These are phyloP conservation scores for Cicer yamashitae DNA, from an alignment of 306 rosid genomes.

Conservation along the genomic window DNA sequence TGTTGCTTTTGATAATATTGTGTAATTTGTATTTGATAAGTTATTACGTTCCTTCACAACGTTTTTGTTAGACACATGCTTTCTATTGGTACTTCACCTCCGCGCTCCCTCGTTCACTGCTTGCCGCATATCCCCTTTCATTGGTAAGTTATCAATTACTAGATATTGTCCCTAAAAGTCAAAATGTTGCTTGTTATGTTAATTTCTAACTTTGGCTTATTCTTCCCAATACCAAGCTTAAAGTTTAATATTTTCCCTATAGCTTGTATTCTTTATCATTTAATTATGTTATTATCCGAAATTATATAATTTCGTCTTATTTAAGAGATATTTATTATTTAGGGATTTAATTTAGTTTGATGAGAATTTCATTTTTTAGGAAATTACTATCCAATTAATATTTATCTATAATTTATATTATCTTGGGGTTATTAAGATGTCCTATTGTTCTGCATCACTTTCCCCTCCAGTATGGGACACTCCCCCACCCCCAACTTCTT, in stretches of 20 bases:
- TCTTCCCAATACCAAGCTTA: conserved; percentile 15
- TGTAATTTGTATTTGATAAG: conserved; percentile 24
- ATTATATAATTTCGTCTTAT: too few relatives aligned
- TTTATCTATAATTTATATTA: background rate
- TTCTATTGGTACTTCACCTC: conserved; percentile 95
- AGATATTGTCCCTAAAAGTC: conserved; percentile 29
- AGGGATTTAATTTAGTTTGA: too few relatives aligned
- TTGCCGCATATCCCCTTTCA: conserved; percentile 93
- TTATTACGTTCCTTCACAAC: conserved; percentile 56
- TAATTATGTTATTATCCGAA: too few relatives aligned
- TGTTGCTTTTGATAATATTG: conserved; percentile 26
- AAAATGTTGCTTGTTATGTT: background rate
- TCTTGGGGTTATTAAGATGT: conserved; percentile 3
- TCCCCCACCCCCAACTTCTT: conserved; percentile 4
- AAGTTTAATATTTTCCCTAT: conserved; percentile 32
- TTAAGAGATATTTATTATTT: too few relatives aligned
- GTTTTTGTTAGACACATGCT: conserved; percentile 70
- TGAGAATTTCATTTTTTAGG: too few relatives aligned
- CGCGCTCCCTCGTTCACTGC: conserved; percentile 88
- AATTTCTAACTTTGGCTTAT: conserved; percentile 29
- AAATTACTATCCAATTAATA: too few relatives aligned
- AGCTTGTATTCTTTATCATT: too few relatives aligned
- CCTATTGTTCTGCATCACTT: background rate
- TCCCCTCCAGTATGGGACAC: background rate
- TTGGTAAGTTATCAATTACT: conserved; percentile 57